Evolutionary conservation across 116 monocot genomes (phyloP), one percentile per base, ranked within the genome.

Genomic region (Thalassia testudinum): DNA sequence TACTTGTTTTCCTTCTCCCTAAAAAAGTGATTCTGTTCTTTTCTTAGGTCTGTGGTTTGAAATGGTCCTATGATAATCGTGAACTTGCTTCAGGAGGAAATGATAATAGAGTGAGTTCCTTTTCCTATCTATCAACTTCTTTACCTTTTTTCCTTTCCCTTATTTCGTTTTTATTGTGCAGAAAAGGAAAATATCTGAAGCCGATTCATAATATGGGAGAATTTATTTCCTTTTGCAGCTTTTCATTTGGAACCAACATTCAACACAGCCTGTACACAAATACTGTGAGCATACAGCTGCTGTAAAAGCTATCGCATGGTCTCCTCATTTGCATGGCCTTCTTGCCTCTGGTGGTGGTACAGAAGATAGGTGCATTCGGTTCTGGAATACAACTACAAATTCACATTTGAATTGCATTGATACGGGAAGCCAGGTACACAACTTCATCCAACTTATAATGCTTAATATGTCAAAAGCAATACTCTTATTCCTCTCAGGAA

Each of bases 301-400:
- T 62, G 99, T 99, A 26, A 99, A 99, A 65, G 99, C 99, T 43
- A 90, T 99, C 68, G 90, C 99, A 1, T 99, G 99, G 99, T 99
- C 99, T 37, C 99, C 99, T 37, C 99, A 90, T 68, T 64, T 78
- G 15, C 86, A 90, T 68, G 90, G 99, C 3, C 75, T 90, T 62
- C 78, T 99, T 63, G 82, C 99, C 52, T 99, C 99, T 51, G 99
- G 99, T 49, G 99, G 90, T 22, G 99, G 99, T 18, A 99, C 99
- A 26, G 99, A 86, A 67, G 99, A 99, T 55, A 71, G 90, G 47
- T 90, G 86, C 54, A 90, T 99, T 57, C 82, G 86, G 22, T 99
- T 99, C 50, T 90, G 90, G 90, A 99, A 99, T 57, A 90, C 99
- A 55, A 82, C 85, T 19, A 80, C 82, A 4, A 86, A 99, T 48